Evolutionary conservation across 768 basidiomycete genomes (phyloP), one percentile per base, ranked within the genome.

Genomic region (Kwoniella dejecticola): DNA sequence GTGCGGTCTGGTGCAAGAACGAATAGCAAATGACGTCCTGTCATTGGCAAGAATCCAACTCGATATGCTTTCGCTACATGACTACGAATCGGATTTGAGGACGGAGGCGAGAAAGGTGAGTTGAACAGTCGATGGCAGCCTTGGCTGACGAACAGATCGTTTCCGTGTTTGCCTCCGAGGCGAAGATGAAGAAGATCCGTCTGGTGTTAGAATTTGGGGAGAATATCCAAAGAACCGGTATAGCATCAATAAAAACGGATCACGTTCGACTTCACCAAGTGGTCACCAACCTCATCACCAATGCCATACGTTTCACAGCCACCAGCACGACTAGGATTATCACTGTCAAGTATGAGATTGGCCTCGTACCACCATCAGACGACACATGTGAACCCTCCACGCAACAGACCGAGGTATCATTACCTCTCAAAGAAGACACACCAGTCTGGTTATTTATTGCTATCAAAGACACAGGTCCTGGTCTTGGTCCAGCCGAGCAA

Each of bases 11-110:
- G 59, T 62, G 5, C 71, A 77, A 48, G 70, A 72, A 24, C 57
- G 74, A 5, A 75, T 77, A 19, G 74, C 73, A 12, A 70, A 72
- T 57, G 76, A 77, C 23, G 68, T 77, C 12, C 57, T 77, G 19
- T 69, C 70, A 1, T 59, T 75, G 6, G 68, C 70, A 2, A 62
- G 71, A 27, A 62, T 73, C 4, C 72, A 75, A 52, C 64, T 75
- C 4, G 68, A 71, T 60, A 71, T 65, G 63, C 72, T 74, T 15
- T 60, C 52, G 1, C 48, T 74, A 17, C 63, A 60, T 31, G 63
- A 68, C 12, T 58, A 71, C 55, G 66, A 69, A 17, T 67, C 62
- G 26, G 68, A 75, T 47, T 46, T 73, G 3, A 50, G 44, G 42
- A 62, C 54, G 15, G 70, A 71, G 33, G 50, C 69, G 17, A 62